phyloP scores from a whole-genome alignment of 306 rosid species.

The Cicer chorassanicum region DNA sequence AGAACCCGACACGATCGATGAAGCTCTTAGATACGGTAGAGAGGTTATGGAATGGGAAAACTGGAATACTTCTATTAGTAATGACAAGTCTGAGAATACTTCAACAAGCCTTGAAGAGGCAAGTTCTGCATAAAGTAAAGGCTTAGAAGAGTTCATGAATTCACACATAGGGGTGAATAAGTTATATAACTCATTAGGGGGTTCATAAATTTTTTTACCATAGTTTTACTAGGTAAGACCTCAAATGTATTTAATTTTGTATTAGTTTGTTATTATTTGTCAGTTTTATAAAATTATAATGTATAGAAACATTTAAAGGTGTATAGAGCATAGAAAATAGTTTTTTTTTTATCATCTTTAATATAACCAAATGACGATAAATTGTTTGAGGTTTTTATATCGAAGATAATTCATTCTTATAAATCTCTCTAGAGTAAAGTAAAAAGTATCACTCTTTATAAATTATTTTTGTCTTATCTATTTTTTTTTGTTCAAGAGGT shows the following conservation, averaged over 20 bases:
- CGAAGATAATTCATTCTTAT: too few species aligned
- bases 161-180: not conserved
- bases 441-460: too few species aligned
- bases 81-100: constrained; percentile 56
- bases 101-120: constrained; percentile 56
- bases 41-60: constrained; percentile 68
- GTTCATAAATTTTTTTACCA: constrained; percentile 35
- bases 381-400: too few species aligned
- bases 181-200: constrained; percentile 7
- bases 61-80: constrained; percentile 51
- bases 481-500: too few species aligned
- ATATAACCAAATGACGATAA: not conserved
- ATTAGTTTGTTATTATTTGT: not conserved
- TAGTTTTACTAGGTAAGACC: constrained; percentile 10
- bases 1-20: constrained; percentile 70
- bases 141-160: constrained; percentile 31
- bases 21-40: constrained; percentile 74
- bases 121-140: constrained; percentile 44
- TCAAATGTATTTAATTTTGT: not conserved
- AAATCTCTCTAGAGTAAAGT: too few species aligned
- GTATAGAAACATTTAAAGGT: constrained; percentile 23
- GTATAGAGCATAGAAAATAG: not conserved
- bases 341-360: not conserved
- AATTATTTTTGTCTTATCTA: too few species aligned
- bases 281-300: constrained; percentile 22